These are phyloP conservation scores for Tuber indicum DNA, from an alignment of 495 filamentous ascomycete species.

Conservation along the genomic window DNA sequence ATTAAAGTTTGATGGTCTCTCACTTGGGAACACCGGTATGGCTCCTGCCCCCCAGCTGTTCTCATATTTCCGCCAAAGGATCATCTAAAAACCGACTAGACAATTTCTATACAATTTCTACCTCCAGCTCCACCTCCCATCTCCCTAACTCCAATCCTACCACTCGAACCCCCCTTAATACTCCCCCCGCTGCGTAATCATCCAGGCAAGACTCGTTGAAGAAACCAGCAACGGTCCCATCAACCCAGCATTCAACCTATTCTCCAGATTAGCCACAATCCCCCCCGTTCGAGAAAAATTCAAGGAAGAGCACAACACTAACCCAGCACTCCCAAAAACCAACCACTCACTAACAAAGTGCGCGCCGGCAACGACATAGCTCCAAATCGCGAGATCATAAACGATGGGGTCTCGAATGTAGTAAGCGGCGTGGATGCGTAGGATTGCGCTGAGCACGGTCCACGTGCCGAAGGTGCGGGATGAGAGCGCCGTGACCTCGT, in stretches of 20 bases:
- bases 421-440: conserved; percentile 82
- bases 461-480: conserved; percentile 87
- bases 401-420: conserved; percentile 61
- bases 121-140: conserved; percentile 39
- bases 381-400: conserved; percentile 74
- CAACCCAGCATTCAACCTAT: conserved; percentile 57
- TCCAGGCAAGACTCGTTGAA: conserved; percentile 67
- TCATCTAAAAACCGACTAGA: not conserved
- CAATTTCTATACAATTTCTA: not conserved
- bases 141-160: not conserved
- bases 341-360: conserved; percentile 83
- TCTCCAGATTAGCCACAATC: conserved; percentile 5
- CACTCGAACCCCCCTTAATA: conserved; percentile 49
- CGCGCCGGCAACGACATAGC: conserved; percentile 66
- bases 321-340: conserved; percentile 61
- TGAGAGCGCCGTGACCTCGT: conserved; percentile 59
- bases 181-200: conserved; percentile 62
- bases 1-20: not conserved
- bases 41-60: not conserved
- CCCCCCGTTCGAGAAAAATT: not conserved
- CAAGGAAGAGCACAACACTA: not conserved
- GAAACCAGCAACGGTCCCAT: conserved; percentile 67
- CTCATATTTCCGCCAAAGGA: not conserved
- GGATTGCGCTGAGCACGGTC: conserved; percentile 67
- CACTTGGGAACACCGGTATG: not conserved